Percentiles rank a stretch among this genome's conserved stretches.
Evolutionary conservation across 306 rosid species (phyloP).

Genomic region (Coriaria nepalensis): DNA sequence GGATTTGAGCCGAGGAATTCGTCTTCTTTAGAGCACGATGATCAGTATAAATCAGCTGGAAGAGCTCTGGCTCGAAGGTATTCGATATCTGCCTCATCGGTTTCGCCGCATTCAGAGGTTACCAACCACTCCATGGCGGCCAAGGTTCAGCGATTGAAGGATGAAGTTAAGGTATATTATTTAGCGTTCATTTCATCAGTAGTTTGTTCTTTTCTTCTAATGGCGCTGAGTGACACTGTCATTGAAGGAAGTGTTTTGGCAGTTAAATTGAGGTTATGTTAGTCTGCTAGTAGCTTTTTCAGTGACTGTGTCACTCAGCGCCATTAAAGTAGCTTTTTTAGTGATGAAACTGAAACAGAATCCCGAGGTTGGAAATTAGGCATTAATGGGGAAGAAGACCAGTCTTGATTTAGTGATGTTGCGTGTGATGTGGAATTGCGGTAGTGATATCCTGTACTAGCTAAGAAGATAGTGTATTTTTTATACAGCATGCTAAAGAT

Average conservation of each 20-base stretch:
- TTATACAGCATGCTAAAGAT: constrained; percentile 74
- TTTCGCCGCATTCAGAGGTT: constrained; percentile 36
- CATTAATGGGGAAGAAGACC: neutral
- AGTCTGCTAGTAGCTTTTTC: neutral
- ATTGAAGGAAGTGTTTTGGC: neutral
- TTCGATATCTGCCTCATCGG: constrained; percentile 60
- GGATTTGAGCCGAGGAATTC: constrained; percentile 85
- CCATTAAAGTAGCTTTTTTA: too few relatives aligned
- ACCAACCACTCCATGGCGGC: constrained; percentile 31
- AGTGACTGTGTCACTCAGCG: neutral
- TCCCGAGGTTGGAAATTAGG: too few relatives aligned
- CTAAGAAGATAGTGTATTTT: constrained; percentile 17
- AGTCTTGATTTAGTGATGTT: neutral
- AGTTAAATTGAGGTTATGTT: neutral
- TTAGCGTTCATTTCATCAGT: constrained; percentile 6
- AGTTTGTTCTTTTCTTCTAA: constrained; percentile 6
- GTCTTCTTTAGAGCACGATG: constrained; percentile 33
- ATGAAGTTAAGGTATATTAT: constrained; percentile 53
- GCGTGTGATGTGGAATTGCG: neutral
- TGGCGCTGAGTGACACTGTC: constrained; percentile 1
- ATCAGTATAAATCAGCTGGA: constrained; percentile 33
- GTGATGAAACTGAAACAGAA: too few relatives aligned
- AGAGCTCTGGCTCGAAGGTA: constrained; percentile 55
- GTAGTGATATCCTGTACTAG: constrained; percentile 9
- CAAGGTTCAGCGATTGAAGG: constrained; percentile 61